Base-by-base conservation (phyloP, 2,329 filamentous ascomycete genomes). In the Fusarium piperis region DNA sequence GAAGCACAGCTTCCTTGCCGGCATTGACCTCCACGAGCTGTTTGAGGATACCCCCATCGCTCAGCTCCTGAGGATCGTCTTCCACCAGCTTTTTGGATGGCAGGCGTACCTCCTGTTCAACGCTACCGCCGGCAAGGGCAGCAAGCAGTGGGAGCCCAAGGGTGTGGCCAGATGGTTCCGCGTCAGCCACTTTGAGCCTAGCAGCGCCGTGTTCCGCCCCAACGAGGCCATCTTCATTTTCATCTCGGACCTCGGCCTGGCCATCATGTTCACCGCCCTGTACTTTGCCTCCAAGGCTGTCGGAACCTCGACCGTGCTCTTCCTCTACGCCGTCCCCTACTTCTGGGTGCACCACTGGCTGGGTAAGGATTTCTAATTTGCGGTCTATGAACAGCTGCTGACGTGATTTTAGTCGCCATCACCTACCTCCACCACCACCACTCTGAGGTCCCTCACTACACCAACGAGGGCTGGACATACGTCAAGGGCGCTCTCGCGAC, bases 371-470 rank as follows among this genome's bases (percentile, higher is more conserved):
- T 59, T 23, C 13, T 8, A 5, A 4, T 48, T 48, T n/a, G 13
- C n/a, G n/a, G n/a, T 10, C 11, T 23, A 16, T 44, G 58, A 35
- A 38, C 15, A 44, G 36, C 44, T 12, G 28, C 64, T 71, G 33
- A 74, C 52, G 13, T 33, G 32, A 38, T 28, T 44, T 30, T 65
- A 90, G 90, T 93, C 20, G 90, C 90, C 70, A 93, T 93, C 78
- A 93, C 91, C 53, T 93, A 92, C 81, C 89, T 93, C 20, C 91
- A 93, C 81, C 91, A 93, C 85, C 92, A 90, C 62, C 89, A 92
- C 77, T 82, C 81, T n/a, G 80, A 82, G 35, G 74, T 81, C 30
- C 77, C 75, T 41, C 78, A 80, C 71, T 80, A 79, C 68, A 83
- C 84, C 32, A 82, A 84, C 10, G 84, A 85, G 44, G 83, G 83